Conservation (phyloP, 129 eudicot species). For the Pseudognaphalium luteoalbum region DNA sequence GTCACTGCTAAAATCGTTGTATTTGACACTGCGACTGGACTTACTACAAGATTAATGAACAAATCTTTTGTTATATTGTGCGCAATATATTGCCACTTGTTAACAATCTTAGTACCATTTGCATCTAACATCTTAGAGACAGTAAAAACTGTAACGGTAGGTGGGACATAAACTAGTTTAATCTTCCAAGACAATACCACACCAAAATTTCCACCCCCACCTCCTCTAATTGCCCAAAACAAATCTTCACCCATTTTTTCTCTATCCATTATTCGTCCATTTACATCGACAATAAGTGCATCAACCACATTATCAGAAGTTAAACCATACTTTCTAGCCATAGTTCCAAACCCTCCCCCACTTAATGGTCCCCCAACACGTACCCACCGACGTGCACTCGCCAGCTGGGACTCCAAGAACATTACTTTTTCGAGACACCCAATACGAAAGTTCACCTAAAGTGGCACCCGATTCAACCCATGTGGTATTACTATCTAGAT, state of each 20-base stretch:
- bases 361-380: slow-evolving; percentile 12
- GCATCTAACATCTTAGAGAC: background rate
- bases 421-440: background rate
- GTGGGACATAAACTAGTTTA: slow-evolving; percentile 17
- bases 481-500: background rate
- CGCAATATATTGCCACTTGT: slow-evolving; percentile 12
- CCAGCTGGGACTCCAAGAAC: slow-evolving; percentile 5
- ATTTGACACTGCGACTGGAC: background rate
- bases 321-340: slow-evolving; percentile 15
- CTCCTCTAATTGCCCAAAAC: slow-evolving; percentile 20
- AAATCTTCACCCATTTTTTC: slow-evolving; percentile 8
- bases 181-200: slow-evolving; percentile 16
- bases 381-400: slow-evolving; percentile 12
- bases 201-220: slow-evolving; percentile 10
- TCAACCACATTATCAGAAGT: slow-evolving; percentile 7
- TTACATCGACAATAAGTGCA: slow-evolving; percentile 4
- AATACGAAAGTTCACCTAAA: slow-evolving; percentile 10
- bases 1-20: background rate
- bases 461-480: slow-evolving; percentile 22
- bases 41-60: slow-evolving; percentile 6
- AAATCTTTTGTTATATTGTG: background rate
- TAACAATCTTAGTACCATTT: background rate
- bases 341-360: slow-evolving; percentile 16
- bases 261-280: background rate
- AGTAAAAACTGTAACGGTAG: background rate